Conservation (phyloP, 1,284 basidiomycete species). For the Phlebopus sp. region DNA sequence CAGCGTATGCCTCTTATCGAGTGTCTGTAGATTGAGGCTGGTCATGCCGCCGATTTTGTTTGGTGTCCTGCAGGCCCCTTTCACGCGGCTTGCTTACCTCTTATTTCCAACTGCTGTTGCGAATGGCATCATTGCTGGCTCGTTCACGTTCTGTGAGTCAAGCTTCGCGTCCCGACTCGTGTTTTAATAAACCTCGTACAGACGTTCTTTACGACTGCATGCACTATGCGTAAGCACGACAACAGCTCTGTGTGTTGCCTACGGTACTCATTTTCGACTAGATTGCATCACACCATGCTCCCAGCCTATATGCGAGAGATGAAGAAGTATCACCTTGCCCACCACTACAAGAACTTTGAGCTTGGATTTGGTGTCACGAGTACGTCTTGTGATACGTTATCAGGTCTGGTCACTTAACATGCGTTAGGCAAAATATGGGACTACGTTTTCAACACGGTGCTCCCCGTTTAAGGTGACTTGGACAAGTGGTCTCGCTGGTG, state of each 20-base stretch:
- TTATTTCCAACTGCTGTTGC: slow-evolving; percentile 86
- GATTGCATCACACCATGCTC: slow-evolving; percentile 86
- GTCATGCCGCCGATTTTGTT: slow-evolving; percentile 98
- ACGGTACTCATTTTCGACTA: slow-evolving; percentile 26
- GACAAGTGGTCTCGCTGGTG: background rate
- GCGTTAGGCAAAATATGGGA: slow-evolving; percentile 88
- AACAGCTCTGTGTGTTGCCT: background rate
- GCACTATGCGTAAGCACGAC: slow-evolving; percentile 77
- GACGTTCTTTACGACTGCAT: slow-evolving; percentile 88
- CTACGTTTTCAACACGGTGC: slow-evolving; percentile 83
- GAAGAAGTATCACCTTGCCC: slow-evolving; percentile 99
- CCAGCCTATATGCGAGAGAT: slow-evolving; percentile 86
- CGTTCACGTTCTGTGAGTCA: slow-evolving; percentile 84
- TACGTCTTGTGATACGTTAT: slow-evolving; percentile 33
- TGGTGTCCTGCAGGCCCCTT: slow-evolving; percentile 75
- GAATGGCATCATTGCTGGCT: slow-evolving; percentile 90
- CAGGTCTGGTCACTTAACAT: slow-evolving; percentile 8
- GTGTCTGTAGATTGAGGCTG: slow-evolving; percentile 66
- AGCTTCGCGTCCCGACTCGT: background rate
- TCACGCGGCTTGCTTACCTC: slow-evolving; percentile 83
- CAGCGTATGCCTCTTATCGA: slow-evolving; percentile 1
- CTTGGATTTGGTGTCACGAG: slow-evolving; percentile 97
- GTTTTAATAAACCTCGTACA: slow-evolving; percentile 27
- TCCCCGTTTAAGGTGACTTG: slow-evolving; percentile 47
- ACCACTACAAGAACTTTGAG: slow-evolving; percentile 98